Evolutionary conservation across 768 basidiomycete genomes (phyloP), one percentile per base, ranked within the genome.

Genomic region (Erythrobasidium yunnanense): DNA sequence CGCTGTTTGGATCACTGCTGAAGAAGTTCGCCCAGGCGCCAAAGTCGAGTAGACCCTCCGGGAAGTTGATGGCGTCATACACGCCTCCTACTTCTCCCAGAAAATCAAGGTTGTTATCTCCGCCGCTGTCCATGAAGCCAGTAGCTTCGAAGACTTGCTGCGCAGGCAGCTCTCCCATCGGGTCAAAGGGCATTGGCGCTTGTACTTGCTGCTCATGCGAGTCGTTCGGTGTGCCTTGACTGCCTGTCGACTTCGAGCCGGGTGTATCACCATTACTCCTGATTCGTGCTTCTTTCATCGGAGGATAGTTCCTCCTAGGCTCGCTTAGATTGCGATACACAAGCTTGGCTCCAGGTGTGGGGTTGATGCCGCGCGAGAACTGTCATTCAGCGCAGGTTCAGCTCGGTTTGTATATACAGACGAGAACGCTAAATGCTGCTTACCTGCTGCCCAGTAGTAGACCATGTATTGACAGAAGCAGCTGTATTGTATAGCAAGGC

Each of bases 401-500:
- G n/a, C n/a, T n/a, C n/a, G n/a, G n/a, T n/a, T n/a, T n/a, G 49
- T 8, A 8, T 51, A 8, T 25, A 15, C 13, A 51, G 49, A 13
- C 8, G 25, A 23, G 23, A 25, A 18, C 13, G 23, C 11, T 23
- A 8, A 23, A 25, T 25, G 13, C 13, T 8, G 15, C 54, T 8
- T 23, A 55, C 54, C 25, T 29, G 25, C 27, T 63, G 20, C 32
- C 57, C 49, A 11, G 62, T 50, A 18, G 50, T 49, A 3, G 67
- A 57, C 58, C 67, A 68, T 1, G 47, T 23, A 20, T 33, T 27
- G 1, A 66, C 55, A 18, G 65, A 65, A 29, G 51, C 46, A 7
- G 65, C 68, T 5, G 67, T 70, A 52, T 70, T 53, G 42, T 72
- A 73, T 4, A 74, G 71, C 8, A 74, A 57, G 29, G 66, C 62